phyloP scores from a whole-genome alignment of 2,329 filamentous ascomycete genomes.

The Fusarium sp. region DNA sequence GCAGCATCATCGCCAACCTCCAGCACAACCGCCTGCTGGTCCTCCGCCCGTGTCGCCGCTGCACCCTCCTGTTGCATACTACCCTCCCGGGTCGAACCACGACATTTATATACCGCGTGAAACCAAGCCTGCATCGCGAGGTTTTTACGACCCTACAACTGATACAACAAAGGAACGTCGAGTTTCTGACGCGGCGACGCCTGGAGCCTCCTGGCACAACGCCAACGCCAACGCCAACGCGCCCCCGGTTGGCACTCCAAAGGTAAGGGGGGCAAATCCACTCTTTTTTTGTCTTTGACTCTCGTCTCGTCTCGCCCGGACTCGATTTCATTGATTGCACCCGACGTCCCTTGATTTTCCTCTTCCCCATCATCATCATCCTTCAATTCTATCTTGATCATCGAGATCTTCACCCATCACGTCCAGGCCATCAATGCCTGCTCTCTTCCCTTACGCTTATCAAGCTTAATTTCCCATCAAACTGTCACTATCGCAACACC shows the following conservation, averaged over 20 bases:
- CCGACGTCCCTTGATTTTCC: conserved; percentile 34
- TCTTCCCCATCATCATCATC: conserved; percentile 26
- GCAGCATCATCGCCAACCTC: conserved; percentile 43
- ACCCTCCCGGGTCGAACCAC: conserved; percentile 45
- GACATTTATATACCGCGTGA: conserved; percentile 51
- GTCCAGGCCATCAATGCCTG: conserved; percentile 39
- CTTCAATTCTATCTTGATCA: conserved; percentile 24
- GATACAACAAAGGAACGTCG: conserved; percentile 61
- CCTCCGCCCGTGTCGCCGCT: conserved; percentile 54
- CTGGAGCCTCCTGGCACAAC: conserved; percentile 55
- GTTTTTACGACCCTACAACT: conserved; percentile 65
- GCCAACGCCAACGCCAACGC: conserved; percentile 46
- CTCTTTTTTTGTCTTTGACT: conserved; percentile 44
- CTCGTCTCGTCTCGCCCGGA: conserved; percentile 33
- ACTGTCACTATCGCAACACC: conserved; percentile 21
- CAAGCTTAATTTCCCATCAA: conserved; percentile 22
- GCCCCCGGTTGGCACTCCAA: conserved; percentile 56
- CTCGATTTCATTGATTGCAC: conserved; percentile 35
- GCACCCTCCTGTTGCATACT: conserved; percentile 57
- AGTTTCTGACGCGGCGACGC: conserved; percentile 52
- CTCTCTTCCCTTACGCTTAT: conserved; percentile 18
- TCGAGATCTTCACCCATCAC: conserved; percentile 22
- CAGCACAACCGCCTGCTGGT: conserved; percentile 36
- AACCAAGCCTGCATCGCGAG: conserved; percentile 52
- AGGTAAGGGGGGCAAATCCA: conserved; percentile 56